Percentiles rank a stretch among this genome's conserved stretches.
Conservation (phyloP, 202 grass and related monocot genomes). For the Panicum virgatum region DNA sequence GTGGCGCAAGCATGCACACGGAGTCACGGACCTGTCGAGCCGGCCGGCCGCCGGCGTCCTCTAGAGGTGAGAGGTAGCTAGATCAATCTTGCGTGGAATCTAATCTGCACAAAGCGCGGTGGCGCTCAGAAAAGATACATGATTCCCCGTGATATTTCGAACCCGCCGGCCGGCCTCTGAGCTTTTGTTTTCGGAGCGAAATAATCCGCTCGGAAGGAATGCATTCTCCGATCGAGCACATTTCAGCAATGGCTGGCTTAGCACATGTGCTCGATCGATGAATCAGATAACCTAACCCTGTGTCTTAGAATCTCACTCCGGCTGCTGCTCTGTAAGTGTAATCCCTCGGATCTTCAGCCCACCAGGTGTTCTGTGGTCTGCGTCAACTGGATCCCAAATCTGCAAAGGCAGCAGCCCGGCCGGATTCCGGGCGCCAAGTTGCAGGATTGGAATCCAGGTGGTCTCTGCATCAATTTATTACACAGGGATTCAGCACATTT, state of each 20-base stretch:
- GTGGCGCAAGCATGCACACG: slow-evolving; percentile 17
- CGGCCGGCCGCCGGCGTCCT: too few species aligned
- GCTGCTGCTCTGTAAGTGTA: not conserved
- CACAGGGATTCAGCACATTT: slow-evolving; percentile 46
- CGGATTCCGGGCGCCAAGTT: slow-evolving; percentile 36
- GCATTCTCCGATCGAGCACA: not conserved
- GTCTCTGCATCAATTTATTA: slow-evolving; percentile 34
- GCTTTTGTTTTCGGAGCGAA: not conserved
- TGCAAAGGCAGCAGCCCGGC: slow-evolving; percentile 22
- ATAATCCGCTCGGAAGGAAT: not conserved
- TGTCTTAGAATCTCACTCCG: too few species aligned
- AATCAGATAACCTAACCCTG: too few species aligned
- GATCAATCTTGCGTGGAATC: slow-evolving; percentile 36
- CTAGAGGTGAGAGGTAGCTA: not conserved
- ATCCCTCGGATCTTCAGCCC: not conserved
- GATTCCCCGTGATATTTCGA: slow-evolving; percentile 40
- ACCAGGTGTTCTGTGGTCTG: not conserved
- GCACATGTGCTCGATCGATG: not conserved
- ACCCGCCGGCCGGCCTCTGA: not conserved
- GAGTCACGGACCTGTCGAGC: too few species aligned
- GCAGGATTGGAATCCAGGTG: slow-evolving; percentile 39
- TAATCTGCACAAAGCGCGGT: slow-evolving; percentile 40
- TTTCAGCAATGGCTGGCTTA: not conserved
- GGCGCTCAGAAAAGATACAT: not conserved
- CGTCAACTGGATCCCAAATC: slow-evolving; percentile 46